Base-by-base conservation (phyloP, 2,329 filamentous ascomycete species). In the Calonectria crousiana region DNA sequence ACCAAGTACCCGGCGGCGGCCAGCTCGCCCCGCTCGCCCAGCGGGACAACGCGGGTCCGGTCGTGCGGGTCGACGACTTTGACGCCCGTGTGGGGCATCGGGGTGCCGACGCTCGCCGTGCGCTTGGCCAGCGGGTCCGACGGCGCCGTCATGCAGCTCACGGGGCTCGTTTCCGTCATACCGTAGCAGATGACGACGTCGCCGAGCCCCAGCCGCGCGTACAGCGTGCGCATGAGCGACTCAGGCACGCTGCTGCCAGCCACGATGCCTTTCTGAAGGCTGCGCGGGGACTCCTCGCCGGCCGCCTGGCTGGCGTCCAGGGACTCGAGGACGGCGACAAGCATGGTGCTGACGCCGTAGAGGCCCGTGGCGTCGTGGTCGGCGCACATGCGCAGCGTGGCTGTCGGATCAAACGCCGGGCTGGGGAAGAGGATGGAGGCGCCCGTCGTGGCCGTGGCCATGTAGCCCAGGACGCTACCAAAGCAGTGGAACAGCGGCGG, bases 271-370 rank as follows among this genome's bases (percentile, higher is more conserved):
- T 96, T 98, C 53, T 93, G 89, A 6, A 98, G 88, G 75, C 84
- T 83, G 8, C 72, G 81, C 73, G 74, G 78, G 69, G 67, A 74
- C 73, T 58, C 62, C 68, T 67, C 71, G 8, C 23, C 34, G 18
- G 73, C 68, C 38, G 84, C 83, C 10, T 78, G 81, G 11, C 82
- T 84, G 20, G 74, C 77, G 75, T 92, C 88, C 10, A 98, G 89
- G 1, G 96, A 89, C 78, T 97, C 95, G 6, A 98, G 90, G 80
- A 97, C 92, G 32, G 96, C 93, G n/a, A 91, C 90, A 80, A 98
- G 96, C 97, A 98, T 99, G 68, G 96, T 98, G 5, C 95, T 92
- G 0, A 98, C 96, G 71, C 96, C 96, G 84, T 98, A 97, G 0
- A 98, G 90, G 0, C 90, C 91, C 0, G 91, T 92, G 30, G 90